A percentile compares a stretch with the other conserved stretches of the same genome.
Evolutionary conservation across 345 rosid species (phyloP).

Genomic region (Abelmoschus esculentus): DNA sequence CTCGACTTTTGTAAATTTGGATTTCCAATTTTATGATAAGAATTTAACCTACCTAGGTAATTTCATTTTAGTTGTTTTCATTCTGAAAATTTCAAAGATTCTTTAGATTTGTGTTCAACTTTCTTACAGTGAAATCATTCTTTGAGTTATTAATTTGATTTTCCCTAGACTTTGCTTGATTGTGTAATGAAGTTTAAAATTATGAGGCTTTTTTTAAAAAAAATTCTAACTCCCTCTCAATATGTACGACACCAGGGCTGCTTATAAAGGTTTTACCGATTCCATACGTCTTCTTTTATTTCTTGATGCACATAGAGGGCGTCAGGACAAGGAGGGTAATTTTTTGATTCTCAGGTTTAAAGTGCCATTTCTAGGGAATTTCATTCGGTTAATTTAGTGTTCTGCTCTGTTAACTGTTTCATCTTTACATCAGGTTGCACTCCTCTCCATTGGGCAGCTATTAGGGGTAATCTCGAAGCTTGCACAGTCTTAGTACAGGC

Average conservation of each 20-base stretch:
- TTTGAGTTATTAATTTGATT: background rate
- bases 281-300: slow-evolving; percentile 88
- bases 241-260: slow-evolving; percentile 78
- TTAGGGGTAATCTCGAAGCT: slow-evolving; percentile 97
- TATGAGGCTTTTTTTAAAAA: slow-evolving; percentile 5
- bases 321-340: slow-evolving; percentile 94
- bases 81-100: background rate
- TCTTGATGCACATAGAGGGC: slow-evolving; percentile 89
- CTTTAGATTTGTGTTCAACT: background rate
- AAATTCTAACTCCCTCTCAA: slow-evolving; percentile 15
- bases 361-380: background rate
- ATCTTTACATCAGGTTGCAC: slow-evolving; percentile 67
- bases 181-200: background rate
- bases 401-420: slow-evolving; percentile 5
- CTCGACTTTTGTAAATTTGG: background rate
- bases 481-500: slow-evolving; percentile 99
- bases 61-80: background rate
- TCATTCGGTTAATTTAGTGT: background rate
- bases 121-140: background rate
- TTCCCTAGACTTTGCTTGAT: slow-evolving; percentile 1
- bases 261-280: slow-evolving; percentile 98
- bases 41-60: background rate
- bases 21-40: background rate
- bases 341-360: background rate
- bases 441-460: slow-evolving; percentile 99